Base-by-base conservation (phyloP, 768 basidiomycete species). In the Floccularia luteovirens region DNA sequence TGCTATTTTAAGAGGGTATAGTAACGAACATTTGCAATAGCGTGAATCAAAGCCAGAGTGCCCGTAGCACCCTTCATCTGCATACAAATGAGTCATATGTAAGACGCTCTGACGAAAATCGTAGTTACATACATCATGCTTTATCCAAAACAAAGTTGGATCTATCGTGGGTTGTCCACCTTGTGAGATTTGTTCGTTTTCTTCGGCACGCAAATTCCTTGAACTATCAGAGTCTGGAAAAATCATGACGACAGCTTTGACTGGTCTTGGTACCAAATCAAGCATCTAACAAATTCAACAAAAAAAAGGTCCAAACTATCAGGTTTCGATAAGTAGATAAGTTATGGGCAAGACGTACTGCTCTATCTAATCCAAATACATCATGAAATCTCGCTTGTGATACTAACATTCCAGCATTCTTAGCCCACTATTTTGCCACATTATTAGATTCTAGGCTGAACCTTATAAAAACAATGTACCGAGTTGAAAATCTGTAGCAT, bases 31-130 rank as follows among this genome's bases (percentile, higher is more conserved):
- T 97, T 96, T 16, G 78, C 75, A 31, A 96, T 61, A 7, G 88
- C 77, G 50, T 93, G 90, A 4, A 92, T 69, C 13, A 92, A 67
- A 0, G 81, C 90, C 56, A 93, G 91, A 0, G 90, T 90, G 3
- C 90, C 90, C 52, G 90, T 91, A 0, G 90, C 89, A 50, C 91
- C 91, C 3, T 67, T 57, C 42, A 90, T 90, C 85, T 88, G 39
- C 21, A 19, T n/a, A n/a, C 13, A 22, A 36, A 11, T 31, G 12
- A 30, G 14, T 39, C 30, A 30, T 17, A 14, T 23, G 2, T 22
- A 17, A 19, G 13, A 13, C 27, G 14, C 41, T 24, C 20, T 24
- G 4, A 23, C n/a, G 24, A 42, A 36, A 38, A 44, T 20, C 7
- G 28, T 25, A 20, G 12, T 17, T 1, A 21, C n/a, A 47, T 72